Evolutionary conservation across 1,139 yeast genomes (phyloP), one percentile per base, ranked within the genome.

Genomic region (Candida sp.): DNA sequence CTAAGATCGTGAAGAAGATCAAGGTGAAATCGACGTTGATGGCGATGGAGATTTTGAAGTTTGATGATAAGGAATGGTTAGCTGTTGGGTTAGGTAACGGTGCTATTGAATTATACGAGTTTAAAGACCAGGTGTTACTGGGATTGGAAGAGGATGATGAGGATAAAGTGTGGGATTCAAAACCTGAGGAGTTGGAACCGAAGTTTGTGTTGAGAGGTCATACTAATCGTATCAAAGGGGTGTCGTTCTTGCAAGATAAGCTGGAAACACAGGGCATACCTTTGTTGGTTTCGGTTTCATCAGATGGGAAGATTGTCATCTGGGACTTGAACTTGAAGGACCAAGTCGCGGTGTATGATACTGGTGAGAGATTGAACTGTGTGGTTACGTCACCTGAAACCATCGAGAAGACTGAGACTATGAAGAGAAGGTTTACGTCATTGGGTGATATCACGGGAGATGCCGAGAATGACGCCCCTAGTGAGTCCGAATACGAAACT

Each of bases 291-390:
- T 88, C 97, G 2, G 91, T 92, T 9, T 90, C 97, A 0, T 90
- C 98, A 0, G 98, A 94, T 67, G 98, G 99, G 38, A 88, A 84
- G 62, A 86, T 94, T 50, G 96, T 93, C 11, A 86, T 94, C 3
- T 94, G 98, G 97, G 89, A 92, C 63, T 72, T 93, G 62, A 61
- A 72, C 3, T 63, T 73, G 1, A 79, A 80, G 59, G 96, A 90
- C 60, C 97, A 92, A 68, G 80, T 91, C 25, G 98, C 98, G 0
- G 96, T 91, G 2, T 93, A 92, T 67, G 91, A 87, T 58, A 83
- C 96, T 27, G 96, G 96, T n/a, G 98, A 94, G 70, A 80, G 99
- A 63, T 80, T 94, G 56, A 94, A 91, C 67, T 93, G 97, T 72
- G 86, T 92, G 17, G 82, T 86, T 11, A 81, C 89, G 28, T 86